A percentile compares a stretch with the other conserved stretches of the same genome.
phyloP scores from a whole-genome alignment of 345 rosid genomes.

The Melaleuca quinquenervia region DNA sequence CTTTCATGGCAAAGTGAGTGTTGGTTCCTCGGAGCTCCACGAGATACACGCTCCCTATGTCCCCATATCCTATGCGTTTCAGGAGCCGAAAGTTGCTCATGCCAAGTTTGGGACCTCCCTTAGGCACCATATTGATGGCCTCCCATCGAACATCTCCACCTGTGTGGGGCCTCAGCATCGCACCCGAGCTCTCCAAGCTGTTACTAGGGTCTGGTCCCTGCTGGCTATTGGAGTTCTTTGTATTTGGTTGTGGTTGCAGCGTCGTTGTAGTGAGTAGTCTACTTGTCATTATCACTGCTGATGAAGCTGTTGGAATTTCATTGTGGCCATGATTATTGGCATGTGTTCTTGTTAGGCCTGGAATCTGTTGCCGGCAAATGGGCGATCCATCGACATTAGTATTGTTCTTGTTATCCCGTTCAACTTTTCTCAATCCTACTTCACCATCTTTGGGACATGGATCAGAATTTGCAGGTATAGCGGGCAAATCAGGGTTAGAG shows the following conservation, averaged over 20 bases:
- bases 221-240: conserved; percentile 1
- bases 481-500: not conserved
- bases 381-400: not conserved
- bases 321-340: not conserved
- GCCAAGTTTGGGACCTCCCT: conserved; percentile 38
- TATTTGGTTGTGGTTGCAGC: not conserved
- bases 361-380: not conserved
- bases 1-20: conserved; percentile 69
- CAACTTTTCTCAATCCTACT: not conserved
- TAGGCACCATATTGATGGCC: conserved; percentile 45
- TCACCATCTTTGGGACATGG: not conserved
- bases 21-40: conserved; percentile 65
- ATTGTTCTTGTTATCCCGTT: not conserved
- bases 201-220: conserved; percentile 11
- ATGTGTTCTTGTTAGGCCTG: not conserved
- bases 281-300: not conserved
- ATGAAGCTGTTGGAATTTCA: not conserved
- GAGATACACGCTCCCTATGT: conserved; percentile 70
- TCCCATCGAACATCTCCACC: conserved; percentile 90
- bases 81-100: conserved; percentile 69
- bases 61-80: conserved; percentile 84
- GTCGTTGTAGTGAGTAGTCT: not conserved
- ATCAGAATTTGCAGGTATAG: not conserved
- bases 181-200: conserved; percentile 57
- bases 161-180: conserved; percentile 63